Conservation (phyloP, 225 moss, liverwort and hornwort genomes). For the Sphagnum tenellum region DNA sequence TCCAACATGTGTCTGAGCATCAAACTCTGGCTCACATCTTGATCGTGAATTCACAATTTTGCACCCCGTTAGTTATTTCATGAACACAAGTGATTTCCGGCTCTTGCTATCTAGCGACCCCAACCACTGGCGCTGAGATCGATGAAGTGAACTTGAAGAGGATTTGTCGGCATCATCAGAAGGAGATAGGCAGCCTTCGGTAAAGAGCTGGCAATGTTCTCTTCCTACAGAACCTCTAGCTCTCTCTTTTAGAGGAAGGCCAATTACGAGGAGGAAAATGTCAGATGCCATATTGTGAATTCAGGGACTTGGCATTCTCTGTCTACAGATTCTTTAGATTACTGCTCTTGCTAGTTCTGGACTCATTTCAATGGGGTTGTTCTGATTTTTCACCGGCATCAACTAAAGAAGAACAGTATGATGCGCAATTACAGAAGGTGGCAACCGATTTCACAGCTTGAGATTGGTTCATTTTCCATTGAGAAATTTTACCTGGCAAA, state of each 20-base stretch:
- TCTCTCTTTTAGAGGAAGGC: not conserved
- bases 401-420: slow-evolving; percentile 19
- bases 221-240: not conserved
- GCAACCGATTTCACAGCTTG: slow-evolving; percentile 24
- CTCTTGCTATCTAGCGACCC: slow-evolving; percentile 4
- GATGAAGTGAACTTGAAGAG: slow-evolving; percentile 19
- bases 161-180: slow-evolving; percentile 16
- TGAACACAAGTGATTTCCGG: too few relatives aligned
- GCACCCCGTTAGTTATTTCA: too few relatives aligned
- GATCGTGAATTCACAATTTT: too few relatives aligned
- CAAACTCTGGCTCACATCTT: too few relatives aligned
- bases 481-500: too few relatives aligned
- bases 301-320: too few relatives aligned
- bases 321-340: too few relatives aligned
- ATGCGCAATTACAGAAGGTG: slow-evolving; percentile 27
- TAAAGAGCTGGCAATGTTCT: slow-evolving; percentile 26
- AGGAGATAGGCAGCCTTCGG: slow-evolving; percentile 20
- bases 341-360: too few relatives aligned
- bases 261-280: too few relatives aligned
- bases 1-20: too few relatives aligned
- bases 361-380: too few relatives aligned
- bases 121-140: slow-evolving; percentile 9
- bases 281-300: too few relatives aligned
- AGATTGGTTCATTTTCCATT: slow-evolving; percentile 9
- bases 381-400: slow-evolving; percentile 11